A percentile compares a stretch with the other conserved stretches of the same genome.
phyloP scores from a whole-genome alignment of 345 rosid genomes.

The Gossypium rotundifolium region DNA sequence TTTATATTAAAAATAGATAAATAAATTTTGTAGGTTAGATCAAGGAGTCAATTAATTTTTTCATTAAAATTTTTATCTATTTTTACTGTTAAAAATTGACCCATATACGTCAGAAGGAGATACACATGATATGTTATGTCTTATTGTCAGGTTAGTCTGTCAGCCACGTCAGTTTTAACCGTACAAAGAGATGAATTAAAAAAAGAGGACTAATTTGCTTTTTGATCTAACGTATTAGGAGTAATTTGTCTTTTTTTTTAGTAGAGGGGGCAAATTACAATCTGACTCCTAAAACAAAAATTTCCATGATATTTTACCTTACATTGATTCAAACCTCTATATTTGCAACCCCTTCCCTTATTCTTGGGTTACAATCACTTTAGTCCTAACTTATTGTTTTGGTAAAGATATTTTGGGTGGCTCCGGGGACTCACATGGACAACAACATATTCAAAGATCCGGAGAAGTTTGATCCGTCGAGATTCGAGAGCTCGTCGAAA shows the following conservation, averaged over 20 bases:
- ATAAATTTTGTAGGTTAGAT: fast-evolving
- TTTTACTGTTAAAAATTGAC: no score
- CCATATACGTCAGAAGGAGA: fast-evolving
- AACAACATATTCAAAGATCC: conserved; percentile 7
- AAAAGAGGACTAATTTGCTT: no score
- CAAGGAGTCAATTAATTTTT: fast-evolving
- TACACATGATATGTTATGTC: no score
- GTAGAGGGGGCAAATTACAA: no score
- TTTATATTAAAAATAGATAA: no score
- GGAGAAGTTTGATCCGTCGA: conserved; percentile 11
- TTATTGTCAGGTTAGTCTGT: no score
- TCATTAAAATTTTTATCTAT: no score
- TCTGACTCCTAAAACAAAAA: fast-evolving
- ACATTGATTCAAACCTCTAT: not conserved
- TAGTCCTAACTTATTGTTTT: not conserved
- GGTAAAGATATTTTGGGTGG: conserved; percentile 11
- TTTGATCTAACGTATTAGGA: no score
- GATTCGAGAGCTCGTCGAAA: conserved; percentile 1
- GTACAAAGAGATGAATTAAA: no score
- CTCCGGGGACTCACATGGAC: conserved; percentile 13
- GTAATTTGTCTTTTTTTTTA: no score
- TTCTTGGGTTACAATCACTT: not conserved
- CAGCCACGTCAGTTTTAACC: no score
- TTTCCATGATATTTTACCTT: not conserved
- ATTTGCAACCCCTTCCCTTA: no score